These are phyloP conservation scores for Wickerhamiella lipophila DNA, from an alignment of 805 yeast genomes.

Conservation along the genomic window DNA sequence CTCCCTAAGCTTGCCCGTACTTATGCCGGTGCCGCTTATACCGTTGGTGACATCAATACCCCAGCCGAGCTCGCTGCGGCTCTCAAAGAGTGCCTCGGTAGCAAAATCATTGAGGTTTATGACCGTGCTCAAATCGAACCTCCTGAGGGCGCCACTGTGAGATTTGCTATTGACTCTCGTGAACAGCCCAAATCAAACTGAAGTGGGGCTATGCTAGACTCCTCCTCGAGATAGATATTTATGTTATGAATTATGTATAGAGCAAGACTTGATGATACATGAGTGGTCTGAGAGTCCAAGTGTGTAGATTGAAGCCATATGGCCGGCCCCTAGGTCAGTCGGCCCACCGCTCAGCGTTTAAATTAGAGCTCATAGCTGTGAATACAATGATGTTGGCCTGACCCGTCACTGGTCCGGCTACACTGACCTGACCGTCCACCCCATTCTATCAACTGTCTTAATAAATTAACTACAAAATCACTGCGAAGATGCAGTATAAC, in stretches of 20 bases:
- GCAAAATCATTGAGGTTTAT: not conserved
- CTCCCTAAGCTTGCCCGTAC: not conserved
- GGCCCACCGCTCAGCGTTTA: no score
- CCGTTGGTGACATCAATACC: not conserved
- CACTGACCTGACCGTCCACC: no score
- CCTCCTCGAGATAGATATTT: not conserved
- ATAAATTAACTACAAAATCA: not conserved
- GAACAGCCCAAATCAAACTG: not conserved
- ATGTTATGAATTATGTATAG: not conserved
- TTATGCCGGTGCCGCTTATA: not conserved
- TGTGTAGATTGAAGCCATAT: no score
- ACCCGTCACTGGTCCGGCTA: no score
- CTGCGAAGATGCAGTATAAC: constrained; percentile 4
- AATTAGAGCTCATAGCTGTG: no score
- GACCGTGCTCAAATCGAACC: constrained; percentile 1
- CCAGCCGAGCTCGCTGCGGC: constrained; percentile 1
- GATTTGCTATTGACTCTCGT: constrained; percentile 1
- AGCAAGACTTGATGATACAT: no score
- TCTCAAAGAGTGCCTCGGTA: not conserved
- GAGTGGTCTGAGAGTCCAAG: no score
- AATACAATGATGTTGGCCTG: no score
- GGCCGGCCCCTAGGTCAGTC: no score
- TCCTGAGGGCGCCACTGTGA: constrained; percentile 1
- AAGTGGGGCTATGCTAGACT: no score
- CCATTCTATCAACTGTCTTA: not conserved